Evolutionary conservation across 164 flowering plant species (phyloP), one percentile per base, ranked within the genome.

Genomic region (Piper betle): DNA sequence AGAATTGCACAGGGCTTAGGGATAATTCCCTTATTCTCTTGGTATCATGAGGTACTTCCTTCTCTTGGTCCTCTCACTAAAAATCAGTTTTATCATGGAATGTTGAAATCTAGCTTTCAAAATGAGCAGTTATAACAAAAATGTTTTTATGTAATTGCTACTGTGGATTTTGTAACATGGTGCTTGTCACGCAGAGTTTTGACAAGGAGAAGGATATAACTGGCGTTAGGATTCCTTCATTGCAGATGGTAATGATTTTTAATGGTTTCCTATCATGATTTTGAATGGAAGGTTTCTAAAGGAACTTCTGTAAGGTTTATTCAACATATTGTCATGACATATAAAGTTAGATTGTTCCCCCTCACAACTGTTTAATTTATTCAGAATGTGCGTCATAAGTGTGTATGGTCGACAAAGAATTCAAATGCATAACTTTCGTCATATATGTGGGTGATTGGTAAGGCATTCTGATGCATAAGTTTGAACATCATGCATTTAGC

Each of bases 211-310:
- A 74, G 69, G 94, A 90, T 74, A 77, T 87, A 59, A 67, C 78
- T 42, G 79, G 81, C 63, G 37, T 85, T 38, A 73, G 72, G 20
- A 70, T 90, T 64, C 87, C 88, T 11, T 67, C 94, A 62, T 61
- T 90, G 82, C 85, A 84, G 83, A 85, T 85, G 97, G 97, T 90
- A 82, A 85, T 69, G 76, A 69, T 65, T 73, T 84, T 66, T 76
- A 80, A 73, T 62, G 71, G 64, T 55, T 69, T 69, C 73, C 73
- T 39, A 72, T 77, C 75, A 81, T 83, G 55, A 46, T 46, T 46
- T 55, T 50, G 20, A 37, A 62, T 50, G 57, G 20, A 57, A 61
- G 54, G 41, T 42, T 62, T 33, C 20, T 37, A 39, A 39, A 33
- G 20, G 4, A 40, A 46, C 3, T 42, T 42, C 46, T 46, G 10